A percentile compares a stretch with the other conserved stretches of the same genome.
These are phyloP conservation scores for Auriculariales sp. DNA, from an alignment of 768 basidiomycete species.

Conservation along the genomic window DNA sequence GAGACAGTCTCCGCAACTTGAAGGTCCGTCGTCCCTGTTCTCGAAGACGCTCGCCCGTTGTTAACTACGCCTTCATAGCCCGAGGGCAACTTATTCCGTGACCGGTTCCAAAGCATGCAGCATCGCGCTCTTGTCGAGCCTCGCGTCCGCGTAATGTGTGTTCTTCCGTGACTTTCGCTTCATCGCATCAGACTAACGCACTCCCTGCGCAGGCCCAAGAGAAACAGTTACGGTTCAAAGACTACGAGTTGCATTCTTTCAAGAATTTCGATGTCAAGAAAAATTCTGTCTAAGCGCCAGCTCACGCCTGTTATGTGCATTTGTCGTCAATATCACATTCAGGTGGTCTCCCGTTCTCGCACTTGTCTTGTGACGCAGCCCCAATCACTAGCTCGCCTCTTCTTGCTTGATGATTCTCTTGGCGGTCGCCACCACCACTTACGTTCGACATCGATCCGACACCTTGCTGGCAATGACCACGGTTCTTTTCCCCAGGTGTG, in stretches of 20 bases:
- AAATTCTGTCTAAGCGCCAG: neutral
- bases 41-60: neutral
- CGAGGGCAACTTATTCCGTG: slow-evolving; percentile 86
- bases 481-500: too few relatives aligned
- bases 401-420: too few relatives aligned
- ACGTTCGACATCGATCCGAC: too few relatives aligned
- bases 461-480: too few relatives aligned
- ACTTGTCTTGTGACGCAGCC: too few relatives aligned
- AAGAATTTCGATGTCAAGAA: neutral
- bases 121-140: slow-evolving; percentile 81
- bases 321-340: too few relatives aligned
- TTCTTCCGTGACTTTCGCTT: slow-evolving; percentile 5
- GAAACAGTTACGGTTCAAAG: neutral
- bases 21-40: slow-evolving; percentile 40
- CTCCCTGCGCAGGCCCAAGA: neutral
- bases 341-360: too few relatives aligned
- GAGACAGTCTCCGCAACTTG: slow-evolving; percentile 66
- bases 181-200: neutral
- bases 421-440: too few relatives aligned
- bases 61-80: slow-evolving; percentile 32
- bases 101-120: slow-evolving; percentile 77
- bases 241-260: neutral
- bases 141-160: slow-evolving; percentile 62
- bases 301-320: too few relatives aligned
- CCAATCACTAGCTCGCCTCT: too few relatives aligned